Base-by-base conservation (phyloP, 805 yeast genomes). In the Spathaspora arborariae region DNA sequence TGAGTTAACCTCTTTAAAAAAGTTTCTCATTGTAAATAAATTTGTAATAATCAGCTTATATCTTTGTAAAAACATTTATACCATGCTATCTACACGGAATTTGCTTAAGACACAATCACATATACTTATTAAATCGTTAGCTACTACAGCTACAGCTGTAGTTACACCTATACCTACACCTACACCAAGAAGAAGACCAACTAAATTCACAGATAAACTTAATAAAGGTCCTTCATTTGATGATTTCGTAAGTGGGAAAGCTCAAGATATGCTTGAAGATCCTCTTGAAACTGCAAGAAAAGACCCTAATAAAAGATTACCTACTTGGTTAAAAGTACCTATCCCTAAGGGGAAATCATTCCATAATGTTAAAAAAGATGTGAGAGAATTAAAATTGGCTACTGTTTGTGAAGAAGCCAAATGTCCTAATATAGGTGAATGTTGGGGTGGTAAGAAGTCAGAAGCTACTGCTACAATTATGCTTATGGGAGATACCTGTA, bases 351-450 rank as follows among this genome's bases (percentile, higher is more conserved):
- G 99, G 39, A 77, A 82, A 52, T 84, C 86, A 21, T 94, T 80
- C 64, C 83, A 83, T 56, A 83, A 81, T 55, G 74, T 94, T 55
- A 90, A 92, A 61, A 78, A 81, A 41, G 99, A 94, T 60, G 84
- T 94, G 27, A 77, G 89, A 50, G 97, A 96, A 48, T 72, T 94
- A 50, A 88, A 89, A 53, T 72, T 94, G 44, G 85, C 96, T 33
- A 94, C 99, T 0, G 99, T 94, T 24, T 94, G 99, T 68, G 98
- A 94, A 67, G 99, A 94, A 61, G 99, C 99, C 4, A 85, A 94
- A 61, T 94, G 99, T 68, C 99, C 99, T n/a, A 94, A 94, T 64
- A 94, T 94, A 51, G 97, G 98, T 44, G 99, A 94, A 65, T 94
- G 99, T 68, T 94, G 99, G 99, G 98, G 99, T 46, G 99, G 99